phyloP scores from a whole-genome alignment of 306 rosid genomes.

The barrel medic (Medicago truncatula) region DNA sequence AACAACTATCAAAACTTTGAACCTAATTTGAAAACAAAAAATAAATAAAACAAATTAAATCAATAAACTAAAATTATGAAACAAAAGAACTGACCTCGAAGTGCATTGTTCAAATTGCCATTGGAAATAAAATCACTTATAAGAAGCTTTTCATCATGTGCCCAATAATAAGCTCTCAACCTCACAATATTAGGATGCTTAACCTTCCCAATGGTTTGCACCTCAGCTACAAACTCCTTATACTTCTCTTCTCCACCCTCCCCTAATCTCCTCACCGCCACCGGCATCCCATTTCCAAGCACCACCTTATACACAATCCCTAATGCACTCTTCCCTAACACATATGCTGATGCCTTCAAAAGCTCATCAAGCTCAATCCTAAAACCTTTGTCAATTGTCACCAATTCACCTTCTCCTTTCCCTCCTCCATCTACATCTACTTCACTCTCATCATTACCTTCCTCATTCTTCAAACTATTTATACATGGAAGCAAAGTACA shows the following conservation, averaged over 20 bases:
- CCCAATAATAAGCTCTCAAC: slow-evolving; percentile 95
- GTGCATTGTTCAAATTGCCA: slow-evolving; percentile 77
- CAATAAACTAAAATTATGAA: not conserved
- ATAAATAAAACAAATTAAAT: slow-evolving; percentile 14
- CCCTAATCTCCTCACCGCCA: slow-evolving; percentile 93
- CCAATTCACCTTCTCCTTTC: slow-evolving; percentile 63
- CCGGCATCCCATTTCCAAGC: slow-evolving; percentile 89
- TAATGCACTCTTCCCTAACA: slow-evolving; percentile 93
- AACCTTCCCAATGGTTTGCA: slow-evolving; percentile 83
- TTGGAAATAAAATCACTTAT: slow-evolving; percentile 91
- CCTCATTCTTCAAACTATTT: slow-evolving; percentile 51
- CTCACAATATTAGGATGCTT: slow-evolving; percentile 88
- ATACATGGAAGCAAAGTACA: slow-evolving; percentile 61
- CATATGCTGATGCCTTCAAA: slow-evolving; percentile 90
- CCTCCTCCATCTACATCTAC: slow-evolving; percentile 53
- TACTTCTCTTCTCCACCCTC: slow-evolving; percentile 97
- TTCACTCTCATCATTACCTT: slow-evolving; percentile 50
- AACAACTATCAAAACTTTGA: too few relatives aligned
- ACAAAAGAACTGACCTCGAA: slow-evolving; percentile 65
- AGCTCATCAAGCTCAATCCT: slow-evolving; percentile 90
- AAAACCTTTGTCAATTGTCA: slow-evolving; percentile 87
- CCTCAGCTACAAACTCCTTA: slow-evolving; percentile 88
- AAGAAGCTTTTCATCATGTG: slow-evolving; percentile 93
- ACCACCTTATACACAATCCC: slow-evolving; percentile 98
- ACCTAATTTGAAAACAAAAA: too few relatives aligned